Percentiles rank a stretch among this genome's conserved stretches.
phyloP scores from a whole-genome alignment of 1,139 yeast genomes.

The Geotrichum armillariae region DNA sequence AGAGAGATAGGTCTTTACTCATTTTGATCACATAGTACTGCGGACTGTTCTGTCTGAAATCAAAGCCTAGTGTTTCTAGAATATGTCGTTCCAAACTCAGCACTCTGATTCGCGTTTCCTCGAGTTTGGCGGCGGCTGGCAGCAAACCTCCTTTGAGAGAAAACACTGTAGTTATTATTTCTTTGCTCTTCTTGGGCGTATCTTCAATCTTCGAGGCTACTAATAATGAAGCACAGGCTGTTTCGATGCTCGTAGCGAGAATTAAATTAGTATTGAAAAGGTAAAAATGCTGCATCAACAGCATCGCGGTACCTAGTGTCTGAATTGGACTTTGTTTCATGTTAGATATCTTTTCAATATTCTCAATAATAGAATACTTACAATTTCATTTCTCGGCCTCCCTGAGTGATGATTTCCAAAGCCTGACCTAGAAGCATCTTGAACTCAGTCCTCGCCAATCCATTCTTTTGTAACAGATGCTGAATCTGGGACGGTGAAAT shows the following conservation, averaged over 20 bases:
- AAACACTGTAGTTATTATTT: slow-evolving; percentile 41
- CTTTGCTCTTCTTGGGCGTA: slow-evolving; percentile 76
- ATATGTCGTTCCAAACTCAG: slow-evolving; percentile 59
- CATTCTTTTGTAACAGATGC: slow-evolving; percentile 3
- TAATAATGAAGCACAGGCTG: slow-evolving; percentile 73
- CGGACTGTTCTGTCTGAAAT: slow-evolving; percentile 62
- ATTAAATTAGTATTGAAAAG: slow-evolving; percentile 26
- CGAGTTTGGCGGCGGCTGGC: slow-evolving; percentile 1
- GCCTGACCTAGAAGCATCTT: neutral
- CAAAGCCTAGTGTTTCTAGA: slow-evolving; percentile 72
- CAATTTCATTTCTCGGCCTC: slow-evolving; percentile 26
- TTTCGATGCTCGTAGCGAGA: slow-evolving; percentile 45
- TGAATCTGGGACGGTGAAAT: slow-evolving; percentile 7
- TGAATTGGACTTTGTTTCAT: slow-evolving; percentile 32
- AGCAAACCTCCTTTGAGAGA: neutral
- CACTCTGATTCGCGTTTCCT: slow-evolving; percentile 12
- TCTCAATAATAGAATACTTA: slow-evolving; percentile 9
- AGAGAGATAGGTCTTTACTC: slow-evolving; percentile 50
- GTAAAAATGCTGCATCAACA: slow-evolving; percentile 32
- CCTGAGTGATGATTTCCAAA: slow-evolving; percentile 1
- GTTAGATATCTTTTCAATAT: slow-evolving; percentile 1
- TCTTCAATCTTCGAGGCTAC: slow-evolving; percentile 86
- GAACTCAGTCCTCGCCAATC: neutral
- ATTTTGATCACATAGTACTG: slow-evolving; percentile 73
- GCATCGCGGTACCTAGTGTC: slow-evolving; percentile 37